Conservation (phyloP, 2,329 filamentous ascomycete species). For the Fusarium clavum region DNA sequence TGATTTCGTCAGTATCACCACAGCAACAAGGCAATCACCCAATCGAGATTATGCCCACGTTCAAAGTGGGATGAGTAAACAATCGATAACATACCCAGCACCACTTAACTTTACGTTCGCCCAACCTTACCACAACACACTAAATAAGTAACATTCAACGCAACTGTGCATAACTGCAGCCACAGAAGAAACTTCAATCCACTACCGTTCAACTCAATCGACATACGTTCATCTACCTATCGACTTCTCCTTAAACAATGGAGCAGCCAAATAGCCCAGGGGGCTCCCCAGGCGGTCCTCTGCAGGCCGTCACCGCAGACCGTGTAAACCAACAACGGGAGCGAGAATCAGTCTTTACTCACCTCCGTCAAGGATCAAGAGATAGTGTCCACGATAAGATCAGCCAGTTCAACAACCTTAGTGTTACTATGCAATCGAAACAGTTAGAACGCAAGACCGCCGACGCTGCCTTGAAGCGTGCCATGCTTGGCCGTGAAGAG, state of each 20-base stretch:
- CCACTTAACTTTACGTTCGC: conserved; percentile 18
- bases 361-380: conserved; percentile 56
- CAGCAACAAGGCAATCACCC: conserved; percentile 13
- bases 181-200: conserved; percentile 7
- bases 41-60: conserved; percentile 9
- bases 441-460: conserved; percentile 72
- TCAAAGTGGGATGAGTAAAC: conserved; percentile 45
- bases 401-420: conserved; percentile 77
- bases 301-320: conserved; percentile 72
- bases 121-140: conserved; percentile 21
- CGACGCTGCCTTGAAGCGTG: conserved; percentile 73
- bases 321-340: conserved; percentile 66
- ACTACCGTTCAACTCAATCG: background rate
- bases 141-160: conserved; percentile 30
- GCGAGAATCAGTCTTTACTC: conserved; percentile 53
- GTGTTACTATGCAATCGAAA: conserved; percentile 69
- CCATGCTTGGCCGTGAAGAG: conserved; percentile 76
- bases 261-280: conserved; percentile 57
- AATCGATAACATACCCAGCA: conserved; percentile 21
- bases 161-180: conserved; percentile 15
- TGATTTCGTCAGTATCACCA: conserved; percentile 17
- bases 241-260: conserved; percentile 29
- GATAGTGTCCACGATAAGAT: conserved; percentile 75
- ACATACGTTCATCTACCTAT: background rate
- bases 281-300: conserved; percentile 66